phyloP scores from a whole-genome alignment of 1,139 yeast species.

The Saccharomyces hybrid region DNA sequence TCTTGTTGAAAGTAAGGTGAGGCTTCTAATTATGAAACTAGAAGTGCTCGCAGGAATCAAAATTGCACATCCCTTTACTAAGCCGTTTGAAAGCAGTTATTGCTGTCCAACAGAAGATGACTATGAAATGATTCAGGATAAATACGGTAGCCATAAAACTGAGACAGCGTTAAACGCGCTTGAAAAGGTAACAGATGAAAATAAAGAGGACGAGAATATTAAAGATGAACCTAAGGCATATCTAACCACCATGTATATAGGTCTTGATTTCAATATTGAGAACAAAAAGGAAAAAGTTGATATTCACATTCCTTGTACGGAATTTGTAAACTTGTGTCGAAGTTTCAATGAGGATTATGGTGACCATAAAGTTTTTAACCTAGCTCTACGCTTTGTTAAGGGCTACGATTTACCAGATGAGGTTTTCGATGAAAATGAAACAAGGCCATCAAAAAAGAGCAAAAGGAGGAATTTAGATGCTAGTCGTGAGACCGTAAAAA shows the following conservation, averaged over 20 bases:
- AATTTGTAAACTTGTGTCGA: constrained; percentile 73
- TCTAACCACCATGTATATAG: constrained; percentile 72
- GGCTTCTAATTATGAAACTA: constrained; percentile 73
- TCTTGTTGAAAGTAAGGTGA: constrained; percentile 78
- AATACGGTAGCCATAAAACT: constrained; percentile 45
- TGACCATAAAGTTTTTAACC: constrained; percentile 45
- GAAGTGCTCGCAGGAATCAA: constrained; percentile 69
- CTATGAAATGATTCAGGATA: constrained; percentile 46
- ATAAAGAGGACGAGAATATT: constrained; percentile 30
- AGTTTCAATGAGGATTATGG: constrained; percentile 62
- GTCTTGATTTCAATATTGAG: constrained; percentile 57
- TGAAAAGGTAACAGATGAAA: constrained; percentile 32
- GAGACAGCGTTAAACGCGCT: constrained; percentile 35
- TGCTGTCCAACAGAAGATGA: constrained; percentile 48
- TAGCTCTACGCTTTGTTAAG: constrained; percentile 71
- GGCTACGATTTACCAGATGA: constrained; percentile 78
- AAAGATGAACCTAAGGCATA: constrained; percentile 42
- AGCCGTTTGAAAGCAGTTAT: constrained; percentile 58
- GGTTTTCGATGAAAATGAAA: constrained; percentile 75
- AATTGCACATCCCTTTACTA: constrained; percentile 85
- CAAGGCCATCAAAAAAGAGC: constrained; percentile 54
- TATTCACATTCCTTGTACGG: constrained; percentile 86
- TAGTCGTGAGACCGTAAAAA: constrained; percentile 18
- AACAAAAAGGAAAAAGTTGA: constrained; percentile 60
- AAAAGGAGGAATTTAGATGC: constrained; percentile 37